phyloP scores from a whole-genome alignment of 1,139 yeast species.

The Suhomyces bolitotheri region DNA sequence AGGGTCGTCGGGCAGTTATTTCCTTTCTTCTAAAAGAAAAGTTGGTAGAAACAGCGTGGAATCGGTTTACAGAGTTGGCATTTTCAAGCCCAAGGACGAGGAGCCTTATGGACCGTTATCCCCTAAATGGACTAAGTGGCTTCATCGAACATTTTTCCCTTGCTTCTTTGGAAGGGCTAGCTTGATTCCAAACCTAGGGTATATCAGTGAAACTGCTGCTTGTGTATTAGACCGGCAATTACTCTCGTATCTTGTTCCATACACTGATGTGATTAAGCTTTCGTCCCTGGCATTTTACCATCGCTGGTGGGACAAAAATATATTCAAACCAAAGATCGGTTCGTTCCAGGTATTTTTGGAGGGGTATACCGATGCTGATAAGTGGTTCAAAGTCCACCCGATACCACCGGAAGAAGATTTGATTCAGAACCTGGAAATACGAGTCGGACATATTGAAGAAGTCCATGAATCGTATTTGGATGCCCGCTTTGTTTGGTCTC shows the following conservation, averaged over 20 bases:
- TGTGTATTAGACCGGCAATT: slow-evolving; percentile 62
- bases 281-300: slow-evolving; percentile 59
- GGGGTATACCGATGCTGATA: slow-evolving; percentile 62
- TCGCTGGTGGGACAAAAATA: slow-evolving; percentile 48
- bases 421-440: slow-evolving; percentile 24
- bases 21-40: slow-evolving; percentile 37
- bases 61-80: slow-evolving; percentile 42
- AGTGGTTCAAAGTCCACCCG: slow-evolving; percentile 57
- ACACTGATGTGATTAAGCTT: slow-evolving; percentile 58
- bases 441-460: slow-evolving; percentile 15
- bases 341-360: slow-evolving; percentile 65
- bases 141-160: slow-evolving; percentile 72
- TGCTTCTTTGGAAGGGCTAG: slow-evolving; percentile 78
- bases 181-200: slow-evolving; percentile 70
- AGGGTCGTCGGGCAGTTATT: slow-evolving; percentile 76
- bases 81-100: slow-evolving; percentile 79
- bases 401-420: slow-evolving; percentile 42
- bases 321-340: slow-evolving; percentile 56
- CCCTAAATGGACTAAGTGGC: slow-evolving; percentile 82
- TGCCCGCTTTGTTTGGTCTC: slow-evolving; percentile 54
- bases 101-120: slow-evolving; percentile 80
- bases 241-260: slow-evolving; percentile 62
- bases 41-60: slow-evolving; percentile 3
- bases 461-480: slow-evolving; percentile 8
- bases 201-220: slow-evolving; percentile 73